phyloP scores from a whole-genome alignment of 2,329 filamentous ascomycete species.

The Ophiostoma pallidulum region DNA sequence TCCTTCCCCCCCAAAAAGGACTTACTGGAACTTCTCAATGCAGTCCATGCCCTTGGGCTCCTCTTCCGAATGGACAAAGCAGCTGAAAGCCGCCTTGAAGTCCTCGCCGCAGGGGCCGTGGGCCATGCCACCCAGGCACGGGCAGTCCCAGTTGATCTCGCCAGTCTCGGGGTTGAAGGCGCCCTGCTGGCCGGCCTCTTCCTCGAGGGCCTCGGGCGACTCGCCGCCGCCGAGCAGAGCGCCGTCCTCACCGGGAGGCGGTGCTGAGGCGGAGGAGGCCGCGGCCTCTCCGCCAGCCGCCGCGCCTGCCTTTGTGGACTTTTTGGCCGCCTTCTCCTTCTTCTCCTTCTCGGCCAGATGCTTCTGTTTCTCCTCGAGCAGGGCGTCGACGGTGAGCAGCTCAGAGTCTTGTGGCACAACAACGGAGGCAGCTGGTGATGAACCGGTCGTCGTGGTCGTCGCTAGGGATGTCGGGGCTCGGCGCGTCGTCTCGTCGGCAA shows the following conservation, averaged over 20 bases:
- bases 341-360: too few species aligned
- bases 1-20: too few species aligned
- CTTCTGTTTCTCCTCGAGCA: constrained; percentile 54
- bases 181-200: constrained; percentile 76
- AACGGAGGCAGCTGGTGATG: constrained; percentile 27
- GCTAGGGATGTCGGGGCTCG: too few species aligned
- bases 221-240: constrained; percentile 13
- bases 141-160: constrained; percentile 99
- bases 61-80: constrained; percentile 90
- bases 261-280: not conserved
- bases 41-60: constrained; percentile 98
- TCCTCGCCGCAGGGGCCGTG: constrained; percentile 90
- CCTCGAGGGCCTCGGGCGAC: constrained; percentile 52
- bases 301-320: constrained; percentile 14
- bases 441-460: not conserved
- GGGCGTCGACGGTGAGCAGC: constrained; percentile 55
- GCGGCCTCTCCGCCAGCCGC: too few species aligned
- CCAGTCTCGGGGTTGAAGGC: constrained; percentile 98
- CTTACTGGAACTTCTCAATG: constrained; percentile 94
- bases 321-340: constrained; percentile 20
- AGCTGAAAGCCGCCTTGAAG: constrained; percentile 93
- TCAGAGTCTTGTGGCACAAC: constrained; percentile 34
- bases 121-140: constrained; percentile 94
- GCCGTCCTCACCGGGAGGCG: constrained; percentile 3
- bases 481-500: constrained; percentile 70